Evolutionary conservation across 352 stramenopile genomes (phyloP).

Genomic region (Pythium angustatum): DNA sequence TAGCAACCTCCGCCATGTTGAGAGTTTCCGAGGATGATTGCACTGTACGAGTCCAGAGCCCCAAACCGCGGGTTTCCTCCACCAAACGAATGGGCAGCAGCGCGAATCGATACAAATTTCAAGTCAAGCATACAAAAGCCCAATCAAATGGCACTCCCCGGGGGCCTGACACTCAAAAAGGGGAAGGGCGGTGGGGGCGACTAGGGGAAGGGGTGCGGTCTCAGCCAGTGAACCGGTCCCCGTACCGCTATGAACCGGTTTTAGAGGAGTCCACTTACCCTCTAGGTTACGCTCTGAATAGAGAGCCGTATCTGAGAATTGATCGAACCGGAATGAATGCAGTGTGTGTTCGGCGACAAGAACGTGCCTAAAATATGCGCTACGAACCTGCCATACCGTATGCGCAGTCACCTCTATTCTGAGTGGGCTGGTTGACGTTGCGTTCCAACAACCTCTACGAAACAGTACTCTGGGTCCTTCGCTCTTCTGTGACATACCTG

Average conservation of each 20-base stretch:
- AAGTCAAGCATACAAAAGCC: conserved; percentile 61
- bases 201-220: conserved; percentile 29
- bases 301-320: conserved; percentile 21
- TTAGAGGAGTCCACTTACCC: conserved; percentile 1
- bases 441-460: conserved; percentile 1
- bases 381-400: not conserved
- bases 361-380: conserved; percentile 17
- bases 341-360: not conserved
- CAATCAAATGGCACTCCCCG: conserved; percentile 25
- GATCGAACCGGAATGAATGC: not conserved
- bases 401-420: conserved; percentile 2
- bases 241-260: conserved; percentile 2
- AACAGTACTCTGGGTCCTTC: not conserved
- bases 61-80: conserved; percentile 23
- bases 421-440: not conserved
- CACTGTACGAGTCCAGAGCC: conserved; percentile 20
- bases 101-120: conserved; percentile 50
- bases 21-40: conserved; percentile 90
- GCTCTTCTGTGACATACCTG: conserved; percentile 21
- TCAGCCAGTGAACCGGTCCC: conserved; percentile 31
- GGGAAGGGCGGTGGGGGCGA: not conserved
- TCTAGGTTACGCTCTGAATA: conserved; percentile 18
- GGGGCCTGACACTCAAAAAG: conserved; percentile 1
- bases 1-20: conserved; percentile 92
- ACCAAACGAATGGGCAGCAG: conserved; percentile 88